Base-by-base conservation (phyloP, 2,329 filamentous ascomycete species). In the Diaporthe vaccinii region DNA sequence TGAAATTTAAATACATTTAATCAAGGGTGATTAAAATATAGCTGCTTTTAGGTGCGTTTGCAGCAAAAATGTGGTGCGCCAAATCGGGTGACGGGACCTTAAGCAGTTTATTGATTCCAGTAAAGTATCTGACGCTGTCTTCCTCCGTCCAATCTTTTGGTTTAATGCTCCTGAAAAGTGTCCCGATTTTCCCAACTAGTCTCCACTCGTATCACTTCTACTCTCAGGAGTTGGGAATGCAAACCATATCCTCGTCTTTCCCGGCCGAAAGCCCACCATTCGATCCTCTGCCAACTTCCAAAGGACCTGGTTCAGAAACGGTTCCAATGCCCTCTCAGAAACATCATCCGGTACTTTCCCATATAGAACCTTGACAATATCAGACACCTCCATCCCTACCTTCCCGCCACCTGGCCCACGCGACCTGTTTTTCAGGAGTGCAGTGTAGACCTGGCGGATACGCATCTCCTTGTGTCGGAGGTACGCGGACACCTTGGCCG, bases 251-350 rank as follows among this genome's bases (percentile, higher is more conserved):
- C 51, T 55, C 12, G 51, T 55, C 51, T 55, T 55, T 55, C 51
- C 51, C 51, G 51, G 51, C 51, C 51, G 51, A 25, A 55, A 55
- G n/a, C 51, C 51, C 51, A 55, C 51, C 51, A 28, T 55, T 55
- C 51, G 51, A 17, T 25, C 51, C 14, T 55, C 51, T 31, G 51
- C 51, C 51, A 55, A 31, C n/a, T 28, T 55, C 51, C 51, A 55
- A 7, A 55, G 51, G 5, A 55, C 51, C n/a, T 55, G 51, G 25
- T 55, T 55, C 51, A 55, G 51, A 28, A 55, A 55, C 25, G 51
- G 51, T 31, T 55, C 51, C 51, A 55, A 55, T 55, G 51, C 51
- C n/a, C 15, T 28, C 51, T 31, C n/a, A 4, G 51, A 55, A 31
- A 55, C 51, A 31, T 55, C 51, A 28, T 28, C 51, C 51, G 51